These are phyloP conservation scores for Mycosarcoma maydis DNA, from an alignment of 1,284 basidiomycete genomes.

Conservation along the genomic window DNA sequence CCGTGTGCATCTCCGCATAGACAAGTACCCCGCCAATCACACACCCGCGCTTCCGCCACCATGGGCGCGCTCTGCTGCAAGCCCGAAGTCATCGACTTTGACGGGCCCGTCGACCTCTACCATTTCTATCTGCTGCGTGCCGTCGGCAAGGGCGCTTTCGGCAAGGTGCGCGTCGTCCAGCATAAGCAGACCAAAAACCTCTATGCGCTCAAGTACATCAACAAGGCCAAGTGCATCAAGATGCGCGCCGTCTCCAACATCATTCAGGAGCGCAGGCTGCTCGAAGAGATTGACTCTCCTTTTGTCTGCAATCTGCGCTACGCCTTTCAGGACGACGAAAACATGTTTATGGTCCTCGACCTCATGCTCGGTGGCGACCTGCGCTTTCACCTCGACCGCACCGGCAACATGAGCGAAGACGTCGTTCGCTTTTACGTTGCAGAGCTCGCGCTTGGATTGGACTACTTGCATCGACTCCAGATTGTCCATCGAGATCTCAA, in stretches of 20 bases:
- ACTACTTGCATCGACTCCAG: slow-evolving; percentile 87
- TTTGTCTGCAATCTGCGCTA: slow-evolving; percentile 94
- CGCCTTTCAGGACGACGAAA: slow-evolving; percentile 97
- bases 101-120: slow-evolving; percentile 94
- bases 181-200: slow-evolving; percentile 90
- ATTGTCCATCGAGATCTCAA: slow-evolving; percentile 88
- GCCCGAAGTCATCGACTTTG: slow-evolving; percentile 92
- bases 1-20: no score
- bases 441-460: slow-evolving; percentile 83
- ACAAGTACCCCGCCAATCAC: background rate
- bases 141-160: slow-evolving; percentile 97
- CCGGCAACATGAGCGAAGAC: slow-evolving; percentile 79
- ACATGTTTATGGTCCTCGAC: slow-evolving; percentile 96
- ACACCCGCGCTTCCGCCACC: background rate
- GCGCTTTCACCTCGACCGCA: slow-evolving; percentile 88
- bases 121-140: slow-evolving; percentile 93
- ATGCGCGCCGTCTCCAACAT: slow-evolving; percentile 98
- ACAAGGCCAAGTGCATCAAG: slow-evolving; percentile 94
- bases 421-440: slow-evolving; percentile 88
- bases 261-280: slow-evolving; percentile 75
- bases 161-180: slow-evolving; percentile 98
- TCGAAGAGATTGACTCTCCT: slow-evolving; percentile 84
- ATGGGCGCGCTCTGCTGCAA: slow-evolving; percentile 88
- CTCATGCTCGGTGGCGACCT: slow-evolving; percentile 95
- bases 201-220: slow-evolving; percentile 98